These are phyloP conservation scores for Ogataea minuta DNA, from an alignment of 805 yeast species.

Conservation along the genomic window DNA sequence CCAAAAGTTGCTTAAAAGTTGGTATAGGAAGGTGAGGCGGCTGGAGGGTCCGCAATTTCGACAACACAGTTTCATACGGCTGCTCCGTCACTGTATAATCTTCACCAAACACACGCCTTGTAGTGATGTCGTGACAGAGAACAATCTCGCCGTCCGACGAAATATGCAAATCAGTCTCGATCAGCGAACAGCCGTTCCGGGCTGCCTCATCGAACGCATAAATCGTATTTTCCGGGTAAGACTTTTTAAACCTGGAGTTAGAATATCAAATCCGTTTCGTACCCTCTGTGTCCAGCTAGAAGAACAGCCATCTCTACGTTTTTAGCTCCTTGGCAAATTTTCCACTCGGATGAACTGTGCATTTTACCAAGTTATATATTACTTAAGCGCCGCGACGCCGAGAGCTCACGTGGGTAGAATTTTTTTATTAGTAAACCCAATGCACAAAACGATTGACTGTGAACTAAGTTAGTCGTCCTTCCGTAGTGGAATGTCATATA, in stretches of 20 bases:
- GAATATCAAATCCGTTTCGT: conserved; percentile 7
- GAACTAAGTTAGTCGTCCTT: neutral
- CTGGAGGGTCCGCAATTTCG: conserved; percentile 28
- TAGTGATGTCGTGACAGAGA: conserved; percentile 36
- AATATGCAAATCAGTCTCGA: conserved; percentile 39
- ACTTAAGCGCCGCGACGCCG: neutral
- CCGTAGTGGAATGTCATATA: conserved; percentile 21
- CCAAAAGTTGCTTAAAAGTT: conserved; percentile 29
- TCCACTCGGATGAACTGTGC: no score
- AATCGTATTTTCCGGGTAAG: conserved; percentile 38
- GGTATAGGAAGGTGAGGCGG: conserved; percentile 37
- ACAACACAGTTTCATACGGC: conserved; percentile 28
- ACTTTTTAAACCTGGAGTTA: conserved; percentile 24
- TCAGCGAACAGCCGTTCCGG: conserved; percentile 32
- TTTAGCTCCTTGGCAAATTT: no score
- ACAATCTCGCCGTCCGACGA: conserved; percentile 34
- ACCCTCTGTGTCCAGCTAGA: conserved; percentile 34
- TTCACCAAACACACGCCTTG: conserved; percentile 35
- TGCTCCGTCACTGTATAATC: conserved; percentile 27
- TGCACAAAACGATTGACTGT: neutral
- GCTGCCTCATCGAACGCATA: conserved; percentile 35
- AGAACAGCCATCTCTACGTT: conserved; percentile 1
- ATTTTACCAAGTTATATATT: no score
- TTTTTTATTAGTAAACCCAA: neutral
- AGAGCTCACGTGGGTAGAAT: conserved; percentile 2